Base-by-base conservation (phyloP, 2,329 filamentous ascomycete genomes). In the Spiromastix sp. region DNA sequence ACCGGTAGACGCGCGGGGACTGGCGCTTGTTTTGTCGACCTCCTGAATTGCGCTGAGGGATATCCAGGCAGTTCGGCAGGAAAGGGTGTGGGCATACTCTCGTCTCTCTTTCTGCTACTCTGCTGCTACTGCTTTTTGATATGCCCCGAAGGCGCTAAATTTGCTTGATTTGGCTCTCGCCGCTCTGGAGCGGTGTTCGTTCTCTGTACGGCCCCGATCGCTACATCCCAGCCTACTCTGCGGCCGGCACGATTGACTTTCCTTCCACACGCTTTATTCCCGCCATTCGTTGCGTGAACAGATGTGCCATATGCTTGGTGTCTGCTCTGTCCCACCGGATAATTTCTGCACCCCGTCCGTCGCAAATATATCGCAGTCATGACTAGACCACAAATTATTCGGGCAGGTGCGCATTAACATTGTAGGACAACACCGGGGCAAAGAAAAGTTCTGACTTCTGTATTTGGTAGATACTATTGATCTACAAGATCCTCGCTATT, bases 391-490 rank as follows among this genome's bases (percentile, higher is more conserved):
- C 59, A 61, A 41, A 61, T 66, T 37, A 55, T 66, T 37, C 56
- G 63, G 49, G 63, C 63, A 40, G 63, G 63, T 67, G 58, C 40
- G 22, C 15, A 30, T 39, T 24, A n/a, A 29, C 20, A 18, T 27
- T n/a, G n/a, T n/a, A n/a, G n/a, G n/a, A n/a, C n/a, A n/a, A n/a
- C n/a, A n/a, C n/a, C n/a, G n/a, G n/a, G n/a, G n/a, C n/a, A n/a
- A n/a, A n/a, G n/a, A n/a, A n/a, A n/a, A n/a, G n/a, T n/a, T n/a
- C n/a, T n/a, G n/a, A n/a, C n/a, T n/a, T n/a, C n/a, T n/a, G n/a
- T n/a, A n/a, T n/a, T n/a, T n/a, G 30, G 39, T 61, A 93, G 89
- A 96, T 67, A 93, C 89, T 43, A 82, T 95, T 63, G 91, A 96
- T 65, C 77, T 96, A 34, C 91, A 96, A 71, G 77, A 85, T 62